phyloP scores from a whole-genome alignment of 2,329 filamentous ascomycete genomes.

The Aspergillus sp. region DNA sequence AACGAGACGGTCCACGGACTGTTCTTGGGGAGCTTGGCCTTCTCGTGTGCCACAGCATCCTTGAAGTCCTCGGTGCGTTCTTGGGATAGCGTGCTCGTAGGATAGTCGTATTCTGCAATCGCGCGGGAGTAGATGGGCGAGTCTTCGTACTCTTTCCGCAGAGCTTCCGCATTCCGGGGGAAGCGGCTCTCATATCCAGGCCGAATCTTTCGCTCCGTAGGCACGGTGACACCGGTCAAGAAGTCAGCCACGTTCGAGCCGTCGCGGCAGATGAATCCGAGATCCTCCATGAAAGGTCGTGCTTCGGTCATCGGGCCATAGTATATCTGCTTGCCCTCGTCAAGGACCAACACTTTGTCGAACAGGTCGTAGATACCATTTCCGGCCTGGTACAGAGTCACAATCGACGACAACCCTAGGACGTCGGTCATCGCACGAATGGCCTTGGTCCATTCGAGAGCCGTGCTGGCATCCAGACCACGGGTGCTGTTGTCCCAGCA shows the following conservation, averaged over 20 bases:
- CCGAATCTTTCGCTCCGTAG: conserved; percentile 40
- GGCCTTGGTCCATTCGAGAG: conserved; percentile 53
- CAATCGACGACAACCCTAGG: conserved; percentile 51
- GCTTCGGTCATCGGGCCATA: conserved; percentile 55
- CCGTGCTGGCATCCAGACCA: conserved; percentile 58
- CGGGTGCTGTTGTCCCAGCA: conserved; percentile 63
- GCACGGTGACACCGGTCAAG: conserved; percentile 57
- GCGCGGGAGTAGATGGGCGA: conserved; percentile 45
- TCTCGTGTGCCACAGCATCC: conserved; percentile 46
- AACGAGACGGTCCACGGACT: conserved; percentile 53
- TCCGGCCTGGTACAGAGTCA: conserved; percentile 61
- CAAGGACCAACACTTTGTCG: conserved; percentile 61
- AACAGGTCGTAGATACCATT: conserved; percentile 63
- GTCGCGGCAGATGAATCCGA: conserved; percentile 56
- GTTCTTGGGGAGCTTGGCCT: conserved; percentile 46
- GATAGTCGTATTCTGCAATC: conserved; percentile 51
- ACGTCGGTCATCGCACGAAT: conserved; percentile 58
- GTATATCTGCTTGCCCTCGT: conserved; percentile 58
- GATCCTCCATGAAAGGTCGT: conserved; percentile 54
- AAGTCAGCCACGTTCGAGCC: conserved; percentile 59
- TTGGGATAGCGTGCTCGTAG: conserved; percentile 42
- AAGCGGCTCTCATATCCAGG: conserved; percentile 38
- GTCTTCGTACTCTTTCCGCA: conserved; percentile 46
- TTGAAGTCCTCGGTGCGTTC: conserved; percentile 48
- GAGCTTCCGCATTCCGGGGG: conserved; percentile 35